Evolutionary conservation across 306 rosid genomes (phyloP).

Genomic region (Rubus idaeus): DNA sequence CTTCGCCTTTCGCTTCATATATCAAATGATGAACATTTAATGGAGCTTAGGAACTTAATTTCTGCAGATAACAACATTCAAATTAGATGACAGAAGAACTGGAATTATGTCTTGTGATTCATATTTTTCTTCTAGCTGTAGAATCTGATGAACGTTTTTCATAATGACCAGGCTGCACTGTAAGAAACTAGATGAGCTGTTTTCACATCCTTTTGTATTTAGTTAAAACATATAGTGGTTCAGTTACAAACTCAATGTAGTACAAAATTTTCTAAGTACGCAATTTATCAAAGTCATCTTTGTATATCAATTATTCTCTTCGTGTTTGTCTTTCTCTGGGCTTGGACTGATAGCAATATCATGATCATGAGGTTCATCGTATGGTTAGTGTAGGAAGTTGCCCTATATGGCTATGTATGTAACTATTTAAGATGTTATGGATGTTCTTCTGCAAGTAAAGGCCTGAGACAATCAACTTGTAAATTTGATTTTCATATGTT

Average conservation of each 20-base stretch:
- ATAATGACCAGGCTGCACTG: slow-evolving; percentile 50
- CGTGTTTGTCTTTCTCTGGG: slow-evolving; percentile 17
- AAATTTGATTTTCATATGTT: slow-evolving; percentile 4
- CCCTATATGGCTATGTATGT: not conserved
- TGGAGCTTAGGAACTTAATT: slow-evolving; percentile 80
- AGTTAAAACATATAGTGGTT: slow-evolving; percentile 40
- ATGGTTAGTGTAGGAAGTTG: not conserved
- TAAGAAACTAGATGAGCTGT: slow-evolving; percentile 63
- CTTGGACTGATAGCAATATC: slow-evolving; percentile 23
- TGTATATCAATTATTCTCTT: slow-evolving; percentile 33
- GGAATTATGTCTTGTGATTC: slow-evolving; percentile 20
- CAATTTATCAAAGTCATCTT: slow-evolving; percentile 29
- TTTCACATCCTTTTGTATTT: slow-evolving; percentile 32
- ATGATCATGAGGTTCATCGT: not conserved
- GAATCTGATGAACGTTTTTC: slow-evolving; percentile 38
- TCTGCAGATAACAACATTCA: slow-evolving; percentile 66
- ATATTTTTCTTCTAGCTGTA: slow-evolving; percentile 42
- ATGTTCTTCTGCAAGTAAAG: slow-evolving; percentile 22
- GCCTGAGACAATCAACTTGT: slow-evolving; percentile 13
- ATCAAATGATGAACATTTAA: slow-evolving; percentile 91
- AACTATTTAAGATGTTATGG: slow-evolving; percentile 21
- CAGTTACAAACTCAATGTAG: slow-evolving; percentile 45
- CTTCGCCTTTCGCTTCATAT: slow-evolving; percentile 93
- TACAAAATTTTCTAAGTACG: slow-evolving; percentile 40
- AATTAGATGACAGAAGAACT: slow-evolving; percentile 61